Evolutionary conservation across 306 rosid species (phyloP).

Genomic region (Quercus cerris): DNA sequence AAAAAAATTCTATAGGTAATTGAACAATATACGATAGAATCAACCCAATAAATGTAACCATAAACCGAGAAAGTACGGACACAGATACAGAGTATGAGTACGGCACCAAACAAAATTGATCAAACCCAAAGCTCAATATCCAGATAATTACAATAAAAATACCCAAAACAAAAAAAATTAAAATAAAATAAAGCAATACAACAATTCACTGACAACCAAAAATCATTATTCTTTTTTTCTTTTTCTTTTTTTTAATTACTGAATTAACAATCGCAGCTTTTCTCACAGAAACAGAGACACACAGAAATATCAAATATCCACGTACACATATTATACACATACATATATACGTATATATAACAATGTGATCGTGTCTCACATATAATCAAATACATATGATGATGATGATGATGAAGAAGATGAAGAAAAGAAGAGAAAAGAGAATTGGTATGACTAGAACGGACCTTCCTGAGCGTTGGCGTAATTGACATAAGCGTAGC

Average conservation of each 20-base stretch:
- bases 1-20: no score
- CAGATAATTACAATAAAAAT: not conserved
- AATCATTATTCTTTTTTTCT: no score
- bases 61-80: no score
- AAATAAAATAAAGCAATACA: not conserved
- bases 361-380: not conserved
- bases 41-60: no score
- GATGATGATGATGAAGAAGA: not conserved
- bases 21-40: no score
- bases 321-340: not conserved
- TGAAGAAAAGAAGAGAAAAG: not conserved
- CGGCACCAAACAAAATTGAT: not conserved
- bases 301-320: not conserved
- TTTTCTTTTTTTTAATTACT: not conserved
- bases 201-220: not conserved
- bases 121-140: not conserved
- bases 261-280: not conserved
- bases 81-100: no score
- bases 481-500: slow-evolving; percentile 81
- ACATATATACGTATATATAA: not conserved
- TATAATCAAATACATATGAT: not conserved
- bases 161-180: not conserved
- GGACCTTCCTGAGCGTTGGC: slow-evolving; percentile 59
- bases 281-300: not conserved
- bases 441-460: not conserved